Base-by-base conservation (phyloP, 495 filamentous ascomycete species). In the Penicillium riverlandense region DNA sequence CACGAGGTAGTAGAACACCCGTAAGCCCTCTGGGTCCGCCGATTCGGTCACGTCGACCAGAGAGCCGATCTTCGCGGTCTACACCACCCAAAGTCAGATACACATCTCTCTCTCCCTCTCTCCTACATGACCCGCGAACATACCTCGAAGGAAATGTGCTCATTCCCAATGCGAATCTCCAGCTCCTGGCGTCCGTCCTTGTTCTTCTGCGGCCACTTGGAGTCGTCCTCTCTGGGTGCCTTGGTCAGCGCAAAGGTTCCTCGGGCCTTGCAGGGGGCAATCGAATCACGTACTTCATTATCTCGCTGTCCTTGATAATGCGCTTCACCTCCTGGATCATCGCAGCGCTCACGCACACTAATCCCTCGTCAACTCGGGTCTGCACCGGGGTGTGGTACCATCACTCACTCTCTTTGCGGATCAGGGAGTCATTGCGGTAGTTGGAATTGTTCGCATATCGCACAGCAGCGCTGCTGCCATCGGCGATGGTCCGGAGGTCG, bases 401-500 rank as follows among this genome's bases (percentile, higher is more conserved):
- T 35, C 34, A 75, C 90, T 57, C 75, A 97, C 92, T 97, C 74
- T 97, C 94, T 89, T 97, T 99, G 50, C 94, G 86, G 59, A 99
- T 97, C 53, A 99, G 70, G 48, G 90, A 95, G 67, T 99, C 94
- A 71, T 97, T 97, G 51, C 94, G 84, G 69, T 99, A 99, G 68
- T 97, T 99, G 40, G 92, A 96, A 66, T 99, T 99, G 73, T 99
- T 99, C 35, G 94, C 94, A 67, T 99, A 99, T 57, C 94, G 85
- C 10, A 91, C 89, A 38, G 88, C 86, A 34, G 94, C 92, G 59
- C 90, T 95, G 35, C 86, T 80, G n/a, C 94, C 94, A 63, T 99
- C 94, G 30, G 86, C 86, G 29, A 96, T 76, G 22, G 86, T 86
- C 38, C 92, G 84, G 58, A 99, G 89, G 66, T 99, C 94, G 67